Evolutionary conservation across 2,329 filamentous ascomycete genomes (phyloP).

Genomic region (Lecanoromycetidae sp.): DNA sequence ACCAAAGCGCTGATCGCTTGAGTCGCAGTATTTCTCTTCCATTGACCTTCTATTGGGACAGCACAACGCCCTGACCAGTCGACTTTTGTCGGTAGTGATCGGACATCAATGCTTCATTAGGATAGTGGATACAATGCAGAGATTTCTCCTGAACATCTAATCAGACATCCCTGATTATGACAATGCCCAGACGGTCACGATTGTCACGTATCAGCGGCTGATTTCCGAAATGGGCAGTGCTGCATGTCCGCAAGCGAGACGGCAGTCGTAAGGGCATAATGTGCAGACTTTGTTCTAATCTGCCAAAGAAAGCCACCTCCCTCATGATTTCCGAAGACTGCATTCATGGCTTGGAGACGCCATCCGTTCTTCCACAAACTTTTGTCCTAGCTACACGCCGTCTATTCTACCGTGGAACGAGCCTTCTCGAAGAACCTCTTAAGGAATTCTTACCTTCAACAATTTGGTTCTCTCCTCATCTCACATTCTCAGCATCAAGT

Average conservation of each 20-base stretch:
- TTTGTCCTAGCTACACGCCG: neutral
- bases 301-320: conserved; percentile 2
- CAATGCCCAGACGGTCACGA: neutral
- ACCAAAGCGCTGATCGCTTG: no score
- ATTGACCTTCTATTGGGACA: no score
- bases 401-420: neutral
- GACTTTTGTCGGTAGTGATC: neutral
- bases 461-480: neutral
- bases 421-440: neutral
- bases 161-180: neutral
- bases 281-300: neutral
- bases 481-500: neutral
- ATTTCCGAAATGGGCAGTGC: neutral
- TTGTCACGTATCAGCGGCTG: conserved; percentile 3
- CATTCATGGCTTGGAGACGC: neutral
- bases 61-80: no score
- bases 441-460: neutral
- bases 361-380: neutral
- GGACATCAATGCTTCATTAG: neutral
- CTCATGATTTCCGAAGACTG: neutral
- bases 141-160: neutral
- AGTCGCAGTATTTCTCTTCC: no score
- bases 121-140: neutral
- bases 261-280: neutral
- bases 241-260: neutral